Evolutionary conservation across 2,329 filamentous ascomycete genomes (phyloP), one percentile per base, ranked within the genome.

Genomic region (Beauveria bassiana): DNA sequence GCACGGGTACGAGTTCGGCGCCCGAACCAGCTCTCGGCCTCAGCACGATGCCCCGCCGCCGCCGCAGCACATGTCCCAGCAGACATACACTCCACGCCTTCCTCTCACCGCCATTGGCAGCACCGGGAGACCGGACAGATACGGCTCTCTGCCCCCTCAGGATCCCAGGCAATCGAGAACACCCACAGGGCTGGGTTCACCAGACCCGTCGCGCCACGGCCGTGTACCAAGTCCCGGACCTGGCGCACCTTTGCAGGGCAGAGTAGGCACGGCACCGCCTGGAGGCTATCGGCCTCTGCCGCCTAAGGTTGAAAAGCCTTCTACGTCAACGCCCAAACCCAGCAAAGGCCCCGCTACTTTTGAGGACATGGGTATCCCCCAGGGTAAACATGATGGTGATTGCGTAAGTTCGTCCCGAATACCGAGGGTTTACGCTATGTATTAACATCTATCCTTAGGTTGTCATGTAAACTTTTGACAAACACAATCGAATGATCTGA

Each of bases 361-460:
- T 73, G 93, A 97, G 72, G 93, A 96, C 72, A 99, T 99, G 95
- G 95, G 95, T 45, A 93, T 99, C 68, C 91, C 92, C 7, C 83
- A 87, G 69, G 86, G 82, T 53, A 93, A 95, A 74, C 83, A 87
- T 64, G 90, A 96, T n/a, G 84, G 85, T 66, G 93, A 98, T 75
- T 99, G 93, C 79, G 93, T 97, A 85, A 82, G 83, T 81, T 22
- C 3, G 14, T 24, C 7, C 20, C 55, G 7, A 49, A 50, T n/a
- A 9, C 28, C 12, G 5, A 42, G 16, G 8, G n/a, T 9, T 22
- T 24, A 20, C 5, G 26, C 18, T 5, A 53, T 53, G 9, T 46
- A 9, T 52, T 55, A 50, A 55, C 18, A 28, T 34, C 3, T 50
- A 18, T 24, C 16, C 2, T 3, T 40, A 61, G 59, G 45, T 61